A percentile compares a stretch with the other conserved stretches of the same genome.
phyloP scores from a whole-genome alignment of 2,329 filamentous ascomycete genomes.

The Cytospora piceae region DNA sequence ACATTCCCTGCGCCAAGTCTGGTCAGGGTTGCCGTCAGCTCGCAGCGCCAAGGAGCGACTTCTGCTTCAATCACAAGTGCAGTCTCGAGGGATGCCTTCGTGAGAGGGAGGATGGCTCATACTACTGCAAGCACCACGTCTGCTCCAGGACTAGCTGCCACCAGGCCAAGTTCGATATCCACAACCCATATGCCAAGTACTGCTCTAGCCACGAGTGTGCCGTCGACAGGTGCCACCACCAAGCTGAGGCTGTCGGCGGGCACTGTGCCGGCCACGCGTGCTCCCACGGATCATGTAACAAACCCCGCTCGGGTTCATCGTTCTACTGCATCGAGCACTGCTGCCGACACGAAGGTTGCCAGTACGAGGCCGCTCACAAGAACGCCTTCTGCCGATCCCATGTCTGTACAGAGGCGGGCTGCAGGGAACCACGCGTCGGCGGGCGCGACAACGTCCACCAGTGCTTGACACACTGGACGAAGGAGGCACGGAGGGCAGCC shows the following conservation, averaged over 20 bases:
- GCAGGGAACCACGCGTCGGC: conserved; percentile 14
- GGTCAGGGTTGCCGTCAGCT: conserved; percentile 19
- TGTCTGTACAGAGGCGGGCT: conserved; percentile 11
- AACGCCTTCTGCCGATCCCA: conserved; percentile 26
- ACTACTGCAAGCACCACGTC: conserved; percentile 26
- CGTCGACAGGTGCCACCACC: conserved; percentile 4
- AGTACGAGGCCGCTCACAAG: conserved; percentile 5
- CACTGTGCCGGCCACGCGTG: conserved; percentile 24
- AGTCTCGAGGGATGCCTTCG: conserved; percentile 16
- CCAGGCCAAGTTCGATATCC: conserved; percentile 23
- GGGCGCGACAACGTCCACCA: conserved; percentile 12
- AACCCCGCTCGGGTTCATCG: background rate
- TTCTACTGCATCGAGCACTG: conserved; percentile 19
- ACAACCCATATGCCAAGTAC: conserved; percentile 18
- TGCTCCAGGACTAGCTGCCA: conserved; percentile 18
- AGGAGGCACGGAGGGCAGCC: background rate
- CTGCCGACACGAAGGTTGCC: conserved; percentile 20
- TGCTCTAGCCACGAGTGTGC: conserved; percentile 26
- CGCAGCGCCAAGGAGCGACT: background rate
- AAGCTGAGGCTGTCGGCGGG: conserved; percentile 8
- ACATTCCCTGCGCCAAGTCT: conserved; percentile 13
- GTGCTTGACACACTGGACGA: conserved; percentile 21
- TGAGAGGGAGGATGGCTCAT: conserved; percentile 13
- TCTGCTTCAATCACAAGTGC: conserved; percentile 28
- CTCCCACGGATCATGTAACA: conserved; percentile 18